Conservation (phyloP, 2,329 filamentous ascomycete genomes). For the Chalaropsis ovoidea region DNA sequence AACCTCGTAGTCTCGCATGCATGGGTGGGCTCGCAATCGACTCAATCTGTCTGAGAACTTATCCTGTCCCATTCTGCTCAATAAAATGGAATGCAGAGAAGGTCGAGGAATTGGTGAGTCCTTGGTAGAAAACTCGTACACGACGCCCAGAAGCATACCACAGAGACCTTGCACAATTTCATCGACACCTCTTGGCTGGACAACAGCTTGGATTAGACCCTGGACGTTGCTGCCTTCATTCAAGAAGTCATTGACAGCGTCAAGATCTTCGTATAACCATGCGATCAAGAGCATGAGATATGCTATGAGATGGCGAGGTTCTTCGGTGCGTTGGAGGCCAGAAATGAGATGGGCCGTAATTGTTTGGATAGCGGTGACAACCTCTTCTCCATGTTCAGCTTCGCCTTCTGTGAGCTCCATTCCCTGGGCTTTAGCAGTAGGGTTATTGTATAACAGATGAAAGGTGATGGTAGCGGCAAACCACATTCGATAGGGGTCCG, state of each 20-base stretch:
- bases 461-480: constrained; percentile 81
- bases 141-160: constrained; percentile 71
- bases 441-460: constrained; percentile 72
- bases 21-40: constrained; percentile 63
- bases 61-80: constrained; percentile 69
- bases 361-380: constrained; percentile 85
- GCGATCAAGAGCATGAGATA: constrained; percentile 82
- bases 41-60: constrained; percentile 75
- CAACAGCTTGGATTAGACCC: constrained; percentile 63
- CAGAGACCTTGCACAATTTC: constrained; percentile 70
- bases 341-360: constrained; percentile 77
- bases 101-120: constrained; percentile 81
- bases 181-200: constrained; percentile 50
- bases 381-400: constrained; percentile 79
- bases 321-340: constrained; percentile 63
- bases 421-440: constrained; percentile 65
- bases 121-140: constrained; percentile 96
- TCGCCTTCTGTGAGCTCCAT: constrained; percentile 84
- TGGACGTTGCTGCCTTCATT: constrained; percentile 89
- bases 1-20: constrained; percentile 84
- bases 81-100: constrained; percentile 68
- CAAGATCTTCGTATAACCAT: constrained; percentile 87
- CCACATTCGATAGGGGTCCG: constrained; percentile 80
- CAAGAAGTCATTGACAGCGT: constrained; percentile 86
- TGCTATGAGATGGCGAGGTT: constrained; percentile 68